Evolutionary conservation across 345 rosid genomes (phyloP).

Genomic region (Luvunga scandens): DNA sequence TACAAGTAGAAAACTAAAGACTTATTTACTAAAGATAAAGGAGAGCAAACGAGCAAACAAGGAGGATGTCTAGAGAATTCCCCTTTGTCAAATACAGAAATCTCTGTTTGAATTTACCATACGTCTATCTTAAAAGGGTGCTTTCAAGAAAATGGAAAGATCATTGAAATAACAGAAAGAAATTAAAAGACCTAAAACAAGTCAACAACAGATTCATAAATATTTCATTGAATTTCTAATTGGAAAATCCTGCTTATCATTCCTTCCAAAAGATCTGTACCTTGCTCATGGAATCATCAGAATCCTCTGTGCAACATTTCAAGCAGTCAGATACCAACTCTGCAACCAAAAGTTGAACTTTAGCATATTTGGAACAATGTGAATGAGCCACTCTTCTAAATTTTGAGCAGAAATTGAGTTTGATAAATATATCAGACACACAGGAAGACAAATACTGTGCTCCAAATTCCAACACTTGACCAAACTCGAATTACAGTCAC

Average conservation of each 20-base stretch:
- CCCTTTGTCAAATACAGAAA: not conserved
- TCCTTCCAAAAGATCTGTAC: conserved; percentile 31
- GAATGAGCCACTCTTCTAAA: not conserved
- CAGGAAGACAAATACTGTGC: not conserved
- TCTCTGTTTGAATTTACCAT: not conserved
- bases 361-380: conserved; percentile 1
- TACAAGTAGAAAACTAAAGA: not conserved
- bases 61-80: not conserved
- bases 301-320: conserved; percentile 94
- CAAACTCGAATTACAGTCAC: not conserved
- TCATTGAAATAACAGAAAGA: not conserved
- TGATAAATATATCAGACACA: not conserved
- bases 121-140: not conserved
- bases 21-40: not conserved
- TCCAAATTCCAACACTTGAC: not conserved
- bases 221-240: not conserved
- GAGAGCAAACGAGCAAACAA: not conserved
- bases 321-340: conserved; percentile 89
- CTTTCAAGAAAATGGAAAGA: not conserved
- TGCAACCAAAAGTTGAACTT: conserved; percentile 41
- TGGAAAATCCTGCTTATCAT: not conserved
- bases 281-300: conserved; percentile 87
- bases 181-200: not conserved
- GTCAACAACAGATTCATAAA: not conserved
- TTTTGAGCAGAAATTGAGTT: not conserved